Evolutionary conservation across 2,329 filamentous ascomycete genomes (phyloP).

Genomic region (Didymella pomorum): DNA sequence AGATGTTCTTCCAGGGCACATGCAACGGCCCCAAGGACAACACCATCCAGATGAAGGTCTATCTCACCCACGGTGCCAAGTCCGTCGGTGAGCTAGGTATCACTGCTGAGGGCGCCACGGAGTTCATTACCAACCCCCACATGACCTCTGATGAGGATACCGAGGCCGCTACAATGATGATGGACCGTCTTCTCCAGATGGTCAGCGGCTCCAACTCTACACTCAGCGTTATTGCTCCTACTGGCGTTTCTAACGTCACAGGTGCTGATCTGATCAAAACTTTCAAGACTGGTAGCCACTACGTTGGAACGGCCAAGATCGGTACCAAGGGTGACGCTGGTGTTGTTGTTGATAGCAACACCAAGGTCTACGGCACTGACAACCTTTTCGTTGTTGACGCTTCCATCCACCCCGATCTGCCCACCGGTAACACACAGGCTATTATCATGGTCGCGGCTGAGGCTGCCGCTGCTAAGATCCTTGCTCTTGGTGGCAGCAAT

Average conservation of each 20-base stretch:
- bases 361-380: conserved; percentile 57
- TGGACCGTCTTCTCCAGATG: conserved; percentile 55
- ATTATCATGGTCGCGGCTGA: conserved; percentile 71
- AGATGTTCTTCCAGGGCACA: conserved; percentile 56
- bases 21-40: conserved; percentile 52
- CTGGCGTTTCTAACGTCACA: conserved; percentile 53
- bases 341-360: conserved; percentile 50
- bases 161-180: conserved; percentile 54
- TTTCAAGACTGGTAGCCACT: conserved; percentile 48
- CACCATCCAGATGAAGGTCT: conserved; percentile 53
- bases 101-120: conserved; percentile 48
- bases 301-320: conserved; percentile 64
- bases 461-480: conserved; percentile 63
- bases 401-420: conserved; percentile 69
- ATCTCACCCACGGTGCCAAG: conserved; percentile 69
- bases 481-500: conserved; percentile 49
- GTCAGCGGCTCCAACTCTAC: conserved; percentile 39
- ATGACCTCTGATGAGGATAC: conserved; percentile 58
- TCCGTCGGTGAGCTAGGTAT: conserved; percentile 65
- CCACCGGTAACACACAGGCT: conserved; percentile 72
- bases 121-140: conserved; percentile 60
- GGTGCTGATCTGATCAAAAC: conserved; percentile 46
- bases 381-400: conserved; percentile 58
- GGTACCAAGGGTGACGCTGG: conserved; percentile 51
- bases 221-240: conserved; percentile 44